A percentile compares a stretch with the other conserved stretches of the same genome.
Evolutionary conservation across 2,329 filamentous ascomycete genomes (phyloP).

Genomic region (Ilyonectria mors-panacis): DNA sequence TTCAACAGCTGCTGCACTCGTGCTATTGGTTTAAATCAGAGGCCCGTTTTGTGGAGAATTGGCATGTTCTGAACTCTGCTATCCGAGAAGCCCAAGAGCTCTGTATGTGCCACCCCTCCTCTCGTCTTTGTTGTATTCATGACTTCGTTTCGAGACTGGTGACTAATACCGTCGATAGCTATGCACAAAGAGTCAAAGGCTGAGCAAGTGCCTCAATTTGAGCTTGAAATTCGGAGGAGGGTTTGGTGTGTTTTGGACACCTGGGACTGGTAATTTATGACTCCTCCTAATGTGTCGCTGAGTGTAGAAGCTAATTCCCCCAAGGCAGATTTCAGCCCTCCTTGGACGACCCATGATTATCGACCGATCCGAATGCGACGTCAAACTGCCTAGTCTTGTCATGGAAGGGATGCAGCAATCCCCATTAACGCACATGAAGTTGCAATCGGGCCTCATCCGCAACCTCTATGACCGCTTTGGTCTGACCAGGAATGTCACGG

Average conservation of each 20-base stretch:
- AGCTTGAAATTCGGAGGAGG: constrained; percentile 54
- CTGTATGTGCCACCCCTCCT: constrained; percentile 40
- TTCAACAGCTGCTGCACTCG: constrained; percentile 56
- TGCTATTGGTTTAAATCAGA: constrained; percentile 58
- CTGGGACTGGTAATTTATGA: constrained; percentile 55
- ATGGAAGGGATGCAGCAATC: constrained; percentile 52
- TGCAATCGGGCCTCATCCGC: constrained; percentile 54
- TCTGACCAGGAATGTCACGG: constrained; percentile 47
- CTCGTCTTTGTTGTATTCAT: no score
- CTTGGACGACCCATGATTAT: constrained; percentile 54
- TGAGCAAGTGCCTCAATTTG: constrained; percentile 50
- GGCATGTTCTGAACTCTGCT: constrained; percentile 55
- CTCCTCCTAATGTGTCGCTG: background rate
- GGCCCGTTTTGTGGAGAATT: constrained; percentile 55
- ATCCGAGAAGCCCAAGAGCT: constrained; percentile 56
- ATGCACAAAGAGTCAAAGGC: constrained; percentile 51
- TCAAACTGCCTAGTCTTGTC: constrained; percentile 51
- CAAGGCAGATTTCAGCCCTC: constrained; percentile 55
- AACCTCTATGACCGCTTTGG: constrained; percentile 52
- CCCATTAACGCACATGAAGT: constrained; percentile 54
- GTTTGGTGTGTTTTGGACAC: constrained; percentile 56
- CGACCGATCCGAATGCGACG: constrained; percentile 52
- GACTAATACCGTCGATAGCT: constrained; percentile 39
- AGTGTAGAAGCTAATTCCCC: constrained; percentile 5
- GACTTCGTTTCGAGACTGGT: background rate